These are phyloP conservation scores for Plasmopara viticola DNA, from an alignment of 352 stramenopile genomes.

Conservation along the genomic window DNA sequence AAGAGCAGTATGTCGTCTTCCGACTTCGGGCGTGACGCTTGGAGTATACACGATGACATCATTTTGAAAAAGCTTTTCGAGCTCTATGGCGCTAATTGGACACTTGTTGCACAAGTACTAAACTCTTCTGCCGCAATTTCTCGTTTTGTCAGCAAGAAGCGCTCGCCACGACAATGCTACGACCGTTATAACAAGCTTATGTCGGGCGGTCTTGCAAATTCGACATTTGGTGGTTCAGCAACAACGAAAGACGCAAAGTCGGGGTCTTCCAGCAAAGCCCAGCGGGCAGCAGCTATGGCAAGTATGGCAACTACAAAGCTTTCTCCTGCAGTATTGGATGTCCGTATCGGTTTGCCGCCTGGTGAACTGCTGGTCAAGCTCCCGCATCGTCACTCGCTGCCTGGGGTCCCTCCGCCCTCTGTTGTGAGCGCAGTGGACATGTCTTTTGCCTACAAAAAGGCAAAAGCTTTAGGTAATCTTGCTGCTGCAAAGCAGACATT, in stretches of 20 bases:
- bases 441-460: slow-evolving; percentile 47
- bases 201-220: slow-evolving; percentile 35
- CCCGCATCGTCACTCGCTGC: slow-evolving; percentile 37
- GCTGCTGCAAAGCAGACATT: slow-evolving; percentile 12
- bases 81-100: slow-evolving; percentile 84
- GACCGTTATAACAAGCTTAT: slow-evolving; percentile 83
- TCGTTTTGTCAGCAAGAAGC: slow-evolving; percentile 66
- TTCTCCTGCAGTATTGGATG: slow-evolving; percentile 42
- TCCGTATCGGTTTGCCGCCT: slow-evolving; percentile 51
- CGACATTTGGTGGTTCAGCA: slow-evolving; percentile 2
- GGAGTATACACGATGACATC: slow-evolving; percentile 69
- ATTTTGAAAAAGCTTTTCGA: slow-evolving; percentile 82
- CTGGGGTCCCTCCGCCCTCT: slow-evolving; percentile 58
- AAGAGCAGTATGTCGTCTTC: slow-evolving; percentile 57
- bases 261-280: slow-evolving; percentile 30
- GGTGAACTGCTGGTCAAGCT: slow-evolving; percentile 56
- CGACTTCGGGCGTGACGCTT: slow-evolving; percentile 49
- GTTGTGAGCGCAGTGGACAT: slow-evolving; percentile 51
- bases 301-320: slow-evolving; percentile 30
- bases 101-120: slow-evolving; percentile 79
- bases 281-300: slow-evolving; percentile 31
- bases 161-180: slow-evolving; percentile 78
- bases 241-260: slow-evolving; percentile 40
- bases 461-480: slow-evolving; percentile 4
- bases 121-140: slow-evolving; percentile 69